Conservation (phyloP, 1,284 basidiomycete genomes). For the Pulveroboletus ridleyi region DNA sequence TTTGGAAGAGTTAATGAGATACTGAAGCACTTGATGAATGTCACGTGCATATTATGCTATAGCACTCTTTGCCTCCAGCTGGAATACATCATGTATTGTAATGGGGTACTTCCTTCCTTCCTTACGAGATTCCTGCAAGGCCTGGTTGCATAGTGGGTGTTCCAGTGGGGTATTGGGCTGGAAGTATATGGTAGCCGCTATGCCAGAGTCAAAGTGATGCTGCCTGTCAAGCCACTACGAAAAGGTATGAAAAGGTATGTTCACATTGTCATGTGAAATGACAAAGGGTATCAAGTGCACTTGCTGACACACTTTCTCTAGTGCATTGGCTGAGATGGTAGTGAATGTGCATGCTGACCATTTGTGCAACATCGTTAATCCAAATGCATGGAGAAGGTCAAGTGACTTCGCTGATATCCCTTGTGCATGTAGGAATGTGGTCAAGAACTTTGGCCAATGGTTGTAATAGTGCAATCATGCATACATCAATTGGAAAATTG, state of each 20-base stretch:
- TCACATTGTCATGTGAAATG: no score
- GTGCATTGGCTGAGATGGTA: neutral
- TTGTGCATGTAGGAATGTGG: constrained; percentile 3
- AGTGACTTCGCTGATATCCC: neutral
- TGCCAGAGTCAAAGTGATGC: neutral
- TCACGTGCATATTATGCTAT: no score
- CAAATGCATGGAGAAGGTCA: neutral
- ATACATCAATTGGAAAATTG: neutral
- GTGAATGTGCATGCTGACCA: neutral
- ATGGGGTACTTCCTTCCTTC: no score
- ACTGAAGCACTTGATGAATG: no score
- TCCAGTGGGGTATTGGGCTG: no score
- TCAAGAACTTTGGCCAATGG: constrained; percentile 4
- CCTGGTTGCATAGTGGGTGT: no score
- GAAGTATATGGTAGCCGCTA: neutral
- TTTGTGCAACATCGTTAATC: constrained; percentile 7
- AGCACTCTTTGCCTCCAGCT: no score
- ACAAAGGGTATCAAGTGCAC: neutral
- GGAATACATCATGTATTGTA: no score
- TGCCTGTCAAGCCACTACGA: neutral
- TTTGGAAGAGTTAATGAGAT: no score
- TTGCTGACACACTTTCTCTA: neutral
- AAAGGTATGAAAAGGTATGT: neutral
- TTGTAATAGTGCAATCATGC: neutral
- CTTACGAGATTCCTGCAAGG: no score